Conservation (phyloP, 805 yeast species). For the Yarrowia sp. region DNA sequence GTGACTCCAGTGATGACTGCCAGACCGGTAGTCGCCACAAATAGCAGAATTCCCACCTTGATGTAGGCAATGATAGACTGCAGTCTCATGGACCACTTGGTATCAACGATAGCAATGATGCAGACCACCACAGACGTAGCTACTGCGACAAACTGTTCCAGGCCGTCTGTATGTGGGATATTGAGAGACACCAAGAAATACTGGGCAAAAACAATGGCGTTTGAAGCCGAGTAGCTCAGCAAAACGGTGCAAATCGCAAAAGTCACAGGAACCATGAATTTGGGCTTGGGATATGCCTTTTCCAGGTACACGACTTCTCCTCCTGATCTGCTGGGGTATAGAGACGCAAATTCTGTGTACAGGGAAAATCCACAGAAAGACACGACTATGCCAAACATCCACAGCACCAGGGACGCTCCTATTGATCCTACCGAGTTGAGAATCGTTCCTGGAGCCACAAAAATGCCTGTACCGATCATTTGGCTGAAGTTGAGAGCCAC, state of each 20-base stretch:
- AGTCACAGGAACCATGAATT: slow-evolving; percentile 19
- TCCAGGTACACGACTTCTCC: slow-evolving; percentile 21
- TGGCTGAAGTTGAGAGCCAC: slow-evolving; percentile 24
- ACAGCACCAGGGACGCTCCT: slow-evolving; percentile 61
- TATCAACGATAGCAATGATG: slow-evolving; percentile 10
- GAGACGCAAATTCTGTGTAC: slow-evolving; percentile 21
- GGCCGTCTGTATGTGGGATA: neutral
- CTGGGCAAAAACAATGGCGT: slow-evolving; percentile 25
- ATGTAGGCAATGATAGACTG: slow-evolving; percentile 15
- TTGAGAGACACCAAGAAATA: neutral
- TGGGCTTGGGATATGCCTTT: slow-evolving; percentile 22
- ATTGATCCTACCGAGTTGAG: slow-evolving; percentile 64
- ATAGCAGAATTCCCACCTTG: slow-evolving; percentile 19
- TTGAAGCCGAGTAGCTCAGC: slow-evolving; percentile 12
- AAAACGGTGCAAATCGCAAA: slow-evolving; percentile 22
- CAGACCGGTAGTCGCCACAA: slow-evolving; percentile 6
- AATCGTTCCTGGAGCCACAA: slow-evolving; percentile 47
- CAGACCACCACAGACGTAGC: slow-evolving; percentile 10
- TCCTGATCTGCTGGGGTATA: slow-evolving; percentile 43
- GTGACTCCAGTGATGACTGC: slow-evolving; percentile 5
- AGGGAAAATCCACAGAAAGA: slow-evolving; percentile 18
- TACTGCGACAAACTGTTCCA: slow-evolving; percentile 15
- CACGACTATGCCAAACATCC: slow-evolving; percentile 58
- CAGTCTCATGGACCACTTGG: slow-evolving; percentile 19
- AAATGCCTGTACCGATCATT: slow-evolving; percentile 28